These are phyloP conservation scores for Vanrija humicola DNA, from an alignment of 1,284 basidiomycete genomes.

Conservation along the genomic window DNA sequence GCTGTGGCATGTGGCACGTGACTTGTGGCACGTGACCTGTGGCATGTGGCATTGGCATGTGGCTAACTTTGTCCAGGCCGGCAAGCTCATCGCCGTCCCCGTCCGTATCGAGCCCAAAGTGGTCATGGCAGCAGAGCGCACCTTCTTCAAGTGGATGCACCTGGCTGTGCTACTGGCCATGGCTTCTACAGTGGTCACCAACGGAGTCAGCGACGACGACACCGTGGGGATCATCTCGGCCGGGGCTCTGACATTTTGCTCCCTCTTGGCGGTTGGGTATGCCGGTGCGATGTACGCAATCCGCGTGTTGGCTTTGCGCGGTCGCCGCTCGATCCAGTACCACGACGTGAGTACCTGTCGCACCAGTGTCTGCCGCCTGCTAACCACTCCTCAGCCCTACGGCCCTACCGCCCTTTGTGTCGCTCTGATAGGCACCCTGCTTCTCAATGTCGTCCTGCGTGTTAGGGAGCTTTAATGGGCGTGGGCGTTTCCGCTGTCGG, in stretches of 20 bases:
- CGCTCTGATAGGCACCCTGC: conserved; percentile 65
- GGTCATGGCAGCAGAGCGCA: conserved; percentile 86
- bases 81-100: conserved; percentile 87
- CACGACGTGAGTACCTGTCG: conserved; percentile 59
- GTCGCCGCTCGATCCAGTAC: conserved; percentile 69
- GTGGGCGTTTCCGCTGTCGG: no score
- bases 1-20: no score
- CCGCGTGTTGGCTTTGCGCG: conserved; percentile 70
- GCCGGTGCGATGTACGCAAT: conserved; percentile 83
- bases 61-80: conserved; percentile 53
- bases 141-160: conserved; percentile 74
- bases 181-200: no score
- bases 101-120: conserved; percentile 91
- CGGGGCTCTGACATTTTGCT: conserved; percentile 77
- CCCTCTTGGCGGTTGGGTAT: conserved; percentile 86
- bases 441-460: conserved; percentile 63
- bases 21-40: no score
- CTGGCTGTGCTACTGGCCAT: conserved; percentile 83
- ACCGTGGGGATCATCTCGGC: conserved; percentile 65
- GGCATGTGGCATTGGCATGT: no score
- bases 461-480: conserved; percentile 39
- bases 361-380: not conserved
- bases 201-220: conserved; percentile 53
- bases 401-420: conserved; percentile 75
- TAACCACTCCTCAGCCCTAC: conserved; percentile 45